A percentile compares a stretch with the other conserved stretches of the same genome.
Conservation (phyloP, 2,329 filamentous ascomycete genomes). For the Fusarium sterilihyphosum region DNA sequence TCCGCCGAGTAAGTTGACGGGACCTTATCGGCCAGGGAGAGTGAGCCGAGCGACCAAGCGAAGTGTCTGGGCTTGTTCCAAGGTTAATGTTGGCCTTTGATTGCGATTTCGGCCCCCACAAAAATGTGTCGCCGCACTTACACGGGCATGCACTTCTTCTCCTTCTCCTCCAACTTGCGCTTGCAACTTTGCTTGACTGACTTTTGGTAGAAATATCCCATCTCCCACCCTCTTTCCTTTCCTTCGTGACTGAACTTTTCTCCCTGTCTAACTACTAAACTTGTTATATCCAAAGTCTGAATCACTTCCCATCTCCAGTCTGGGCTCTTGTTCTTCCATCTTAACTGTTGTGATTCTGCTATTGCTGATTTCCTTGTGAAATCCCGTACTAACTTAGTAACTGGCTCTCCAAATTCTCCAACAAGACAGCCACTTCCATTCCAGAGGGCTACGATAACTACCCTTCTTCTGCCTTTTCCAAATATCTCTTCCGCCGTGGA, state of each 20-base stretch:
- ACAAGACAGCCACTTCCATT: conserved; percentile 1
- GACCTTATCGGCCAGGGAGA: conserved; percentile 36
- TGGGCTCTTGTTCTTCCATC: not conserved
- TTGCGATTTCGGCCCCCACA: conserved; percentile 30
- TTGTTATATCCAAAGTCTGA: conserved; percentile 9
- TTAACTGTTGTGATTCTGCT: conserved; percentile 22
- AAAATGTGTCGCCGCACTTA: conserved; percentile 37
- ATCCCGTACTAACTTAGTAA: conserved; percentile 7
- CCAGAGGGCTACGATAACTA: conserved; percentile 6
- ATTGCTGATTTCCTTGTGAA: conserved; percentile 20
- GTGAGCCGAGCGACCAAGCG: not conserved
- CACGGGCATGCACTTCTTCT: conserved; percentile 11
- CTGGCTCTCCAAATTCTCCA: conserved; percentile 6
- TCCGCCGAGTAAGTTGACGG: conserved; percentile 7
- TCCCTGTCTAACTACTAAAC: conserved; percentile 8
- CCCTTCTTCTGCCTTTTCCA: conserved; percentile 1
- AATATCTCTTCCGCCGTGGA: not conserved
- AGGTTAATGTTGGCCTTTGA: conserved; percentile 11
- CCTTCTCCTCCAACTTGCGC: not conserved
- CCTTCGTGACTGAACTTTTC: conserved; percentile 4
- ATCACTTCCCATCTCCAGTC: not conserved
- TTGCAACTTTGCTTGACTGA: not conserved
- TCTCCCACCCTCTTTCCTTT: conserved; percentile 38
- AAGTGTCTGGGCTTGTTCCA: conserved; percentile 11
- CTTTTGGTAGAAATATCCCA: conserved; percentile 39